Evolutionary conservation across 1,284 basidiomycete species (phyloP), one percentile per base, ranked within the genome.

Genomic region (Rhodotorula sp.): DNA sequence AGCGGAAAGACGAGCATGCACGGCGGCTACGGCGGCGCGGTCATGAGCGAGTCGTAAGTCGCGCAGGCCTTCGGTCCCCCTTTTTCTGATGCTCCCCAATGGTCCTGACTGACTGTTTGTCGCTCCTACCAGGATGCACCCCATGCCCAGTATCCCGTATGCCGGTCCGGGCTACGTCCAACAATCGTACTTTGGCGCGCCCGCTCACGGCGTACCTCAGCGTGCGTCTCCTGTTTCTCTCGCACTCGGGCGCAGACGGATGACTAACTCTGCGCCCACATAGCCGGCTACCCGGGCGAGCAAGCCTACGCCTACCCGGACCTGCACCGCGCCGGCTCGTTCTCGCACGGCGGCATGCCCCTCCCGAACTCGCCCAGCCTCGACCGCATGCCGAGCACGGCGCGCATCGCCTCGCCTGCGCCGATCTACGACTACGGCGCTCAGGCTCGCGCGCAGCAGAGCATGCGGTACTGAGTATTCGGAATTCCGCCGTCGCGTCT

Each of bases 211-310:
- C 41, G 46, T 41, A 27, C 49, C 48, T n/a, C 58, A 67, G 19
- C 60, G 66, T 72, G 45, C 45, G 61, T 66, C 16, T 21, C 46
- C 27, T n/a, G 12, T 10, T 19, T 23, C 52, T 34, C 23, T 34
- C 16, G 21, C 12, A 25, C n/a, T 7, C 34, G 17, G 4, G 48
- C 2, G 27, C 3, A 7, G 7, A 48, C 14, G 12, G 34, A 54
- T 50, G 13, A 57, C 42, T 4, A 10, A 17, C 42, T 34, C 54
- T 17, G 5, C 34, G 5, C 27, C 19, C 12, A 17, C 19, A 5
- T 55, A 75, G 71, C 70, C 34, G 72, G 72, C 21, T 76, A 73
- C 63, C 70, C 74, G 49, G 60, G 58, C 19, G 74, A 76, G 58
- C 74, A 70, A 50, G 59, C 61, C 8, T 70, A 61, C 48, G 60